These are phyloP conservation scores for Cladophialophora immunda DNA, from an alignment of 2,329 filamentous ascomycete genomes.

Conservation along the genomic window DNA sequence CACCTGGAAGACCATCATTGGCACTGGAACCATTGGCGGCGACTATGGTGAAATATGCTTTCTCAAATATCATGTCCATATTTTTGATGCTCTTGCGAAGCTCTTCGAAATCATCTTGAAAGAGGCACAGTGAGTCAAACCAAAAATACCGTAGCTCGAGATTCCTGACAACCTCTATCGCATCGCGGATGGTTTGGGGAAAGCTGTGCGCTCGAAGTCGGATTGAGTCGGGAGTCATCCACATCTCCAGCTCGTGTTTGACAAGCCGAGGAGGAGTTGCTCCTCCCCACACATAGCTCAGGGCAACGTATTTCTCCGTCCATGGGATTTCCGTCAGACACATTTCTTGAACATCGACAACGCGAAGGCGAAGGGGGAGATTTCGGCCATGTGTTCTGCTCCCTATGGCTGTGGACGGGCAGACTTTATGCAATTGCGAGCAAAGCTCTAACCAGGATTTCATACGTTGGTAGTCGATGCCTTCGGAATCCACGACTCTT, in stretches of 20 bases:
- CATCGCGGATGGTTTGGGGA: background rate
- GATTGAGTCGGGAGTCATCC: background rate
- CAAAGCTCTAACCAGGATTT: background rate
- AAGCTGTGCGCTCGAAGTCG: background rate
- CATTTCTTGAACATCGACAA: conserved; percentile 12
- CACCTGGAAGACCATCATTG: background rate
- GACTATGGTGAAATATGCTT: conserved; percentile 10
- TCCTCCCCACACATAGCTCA: conserved; percentile 22
- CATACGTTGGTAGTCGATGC: background rate
- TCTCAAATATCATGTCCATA: conserved; percentile 21
- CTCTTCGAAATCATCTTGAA: conserved; percentile 15
- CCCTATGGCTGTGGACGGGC: background rate
- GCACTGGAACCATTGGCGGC: conserved; percentile 3
- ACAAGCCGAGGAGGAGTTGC: conserved; percentile 6
- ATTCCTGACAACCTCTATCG: background rate
- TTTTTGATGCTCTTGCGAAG: background rate
- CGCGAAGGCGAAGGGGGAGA: background rate
- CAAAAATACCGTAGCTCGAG: conserved; percentile 7
- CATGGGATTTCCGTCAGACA: background rate
- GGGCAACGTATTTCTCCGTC: conserved; percentile 5
- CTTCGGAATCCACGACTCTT: background rate
- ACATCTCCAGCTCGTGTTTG: conserved; percentile 2
- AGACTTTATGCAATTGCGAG: background rate
- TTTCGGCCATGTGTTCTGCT: background rate
- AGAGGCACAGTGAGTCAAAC: conserved; percentile 18